These are phyloP conservation scores for Plectosphaerella cucumerina DNA, from an alignment of 2,329 filamentous ascomycete species.

Conservation along the genomic window DNA sequence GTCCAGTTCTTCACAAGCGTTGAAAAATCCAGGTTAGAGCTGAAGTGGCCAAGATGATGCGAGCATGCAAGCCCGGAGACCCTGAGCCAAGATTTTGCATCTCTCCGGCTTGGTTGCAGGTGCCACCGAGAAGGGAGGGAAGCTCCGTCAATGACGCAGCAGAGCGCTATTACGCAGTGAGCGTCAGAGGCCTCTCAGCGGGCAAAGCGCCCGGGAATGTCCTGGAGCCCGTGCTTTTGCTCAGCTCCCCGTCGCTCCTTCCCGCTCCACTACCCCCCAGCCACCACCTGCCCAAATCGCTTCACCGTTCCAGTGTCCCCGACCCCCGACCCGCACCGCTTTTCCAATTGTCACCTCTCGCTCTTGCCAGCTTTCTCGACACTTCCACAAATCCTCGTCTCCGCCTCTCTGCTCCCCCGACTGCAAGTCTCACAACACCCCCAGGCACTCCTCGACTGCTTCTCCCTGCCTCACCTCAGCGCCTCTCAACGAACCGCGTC, in stretches of 20 bases:
- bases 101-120: too few species aligned
- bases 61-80: too few species aligned
- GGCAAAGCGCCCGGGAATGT: too few species aligned
- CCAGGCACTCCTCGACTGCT: not conserved
- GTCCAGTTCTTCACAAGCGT: too few species aligned
- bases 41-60: too few species aligned
- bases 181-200: too few species aligned
- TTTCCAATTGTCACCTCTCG: constrained; percentile 2
- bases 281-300: not conserved
- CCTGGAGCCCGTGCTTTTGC: not conserved
- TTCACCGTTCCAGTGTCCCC: not conserved
- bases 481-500: not conserved
- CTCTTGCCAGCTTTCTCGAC: constrained; percentile 2
- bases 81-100: too few species aligned
- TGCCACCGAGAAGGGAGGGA: too few species aligned
- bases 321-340: constrained; percentile 1
- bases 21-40: too few species aligned
- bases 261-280: not conserved
- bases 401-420: not conserved
- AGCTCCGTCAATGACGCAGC: not conserved
- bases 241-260: not conserved
- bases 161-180: too few species aligned
- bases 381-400: not conserved
- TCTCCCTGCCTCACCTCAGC: not conserved
- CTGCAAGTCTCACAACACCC: not conserved